A percentile compares a stretch with the other conserved stretches of the same genome.
phyloP scores from a whole-genome alignment of 1,139 yeast genomes.

The Yarrowia galli region DNA sequence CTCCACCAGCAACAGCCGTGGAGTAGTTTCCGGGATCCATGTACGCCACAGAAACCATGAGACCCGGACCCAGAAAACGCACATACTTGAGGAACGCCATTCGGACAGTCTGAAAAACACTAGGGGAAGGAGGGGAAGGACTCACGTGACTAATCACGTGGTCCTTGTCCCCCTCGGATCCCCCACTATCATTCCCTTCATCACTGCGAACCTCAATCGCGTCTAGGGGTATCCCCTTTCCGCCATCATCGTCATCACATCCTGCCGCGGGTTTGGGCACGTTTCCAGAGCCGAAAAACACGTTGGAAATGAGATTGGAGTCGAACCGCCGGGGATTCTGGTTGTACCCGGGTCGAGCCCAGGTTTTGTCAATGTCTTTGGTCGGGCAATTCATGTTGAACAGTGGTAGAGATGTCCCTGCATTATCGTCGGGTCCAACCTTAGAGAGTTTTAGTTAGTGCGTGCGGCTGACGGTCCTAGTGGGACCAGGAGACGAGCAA shows the following conservation, averaged over 20 bases:
- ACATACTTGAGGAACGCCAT: conserved; percentile 56
- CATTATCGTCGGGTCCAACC: not conserved
- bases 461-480: not conserved
- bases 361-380: conserved; percentile 46
- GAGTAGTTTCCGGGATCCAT: conserved; percentile 99
- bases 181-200: not conserved
- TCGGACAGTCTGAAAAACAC: not conserved
- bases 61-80: conserved; percentile 86
- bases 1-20: conserved; percentile 93
- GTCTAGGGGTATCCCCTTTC: conserved; percentile 20
- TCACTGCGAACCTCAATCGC: conserved; percentile 2
- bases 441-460: conserved; percentile 3
- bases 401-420: conserved; percentile 1
- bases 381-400: conserved; percentile 49
- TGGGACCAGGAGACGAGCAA: not conserved
- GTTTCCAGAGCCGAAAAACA: conserved; percentile 38
- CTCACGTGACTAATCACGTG: conserved; percentile 11
- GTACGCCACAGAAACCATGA: conserved; percentile 94
- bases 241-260: conserved; percentile 16
- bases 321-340: conserved; percentile 45
- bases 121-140: conserved; percentile 12
- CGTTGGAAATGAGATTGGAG: conserved; percentile 44
- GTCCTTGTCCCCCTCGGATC: not conserved
- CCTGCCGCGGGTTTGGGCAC: conserved; percentile 3
- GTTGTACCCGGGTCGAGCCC: conserved; percentile 44